Base-by-base conservation (phyloP, 345 rosid genomes). In the Pugionium cornutum region DNA sequence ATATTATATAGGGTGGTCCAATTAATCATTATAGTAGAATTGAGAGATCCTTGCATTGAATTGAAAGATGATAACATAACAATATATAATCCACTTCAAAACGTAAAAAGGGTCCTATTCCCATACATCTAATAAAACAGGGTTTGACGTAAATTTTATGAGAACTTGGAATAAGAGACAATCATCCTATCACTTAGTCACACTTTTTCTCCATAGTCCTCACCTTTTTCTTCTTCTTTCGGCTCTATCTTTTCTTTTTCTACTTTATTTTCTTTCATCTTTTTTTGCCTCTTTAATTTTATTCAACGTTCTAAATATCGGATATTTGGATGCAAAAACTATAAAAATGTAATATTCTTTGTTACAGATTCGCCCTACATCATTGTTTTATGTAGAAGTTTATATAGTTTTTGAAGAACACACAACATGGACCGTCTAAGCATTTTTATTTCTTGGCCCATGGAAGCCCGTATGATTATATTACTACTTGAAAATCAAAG, bases 121-220 rank as follows among this genome's bases (percentile, higher is more conserved):
- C 18, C 18, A 18, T 18, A 18, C 18, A 18, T 18, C 18, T 18
- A 18, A 18, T 18, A 18, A 18, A 18, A 18, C 18, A 18, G 18
- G 18, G 18, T 18, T 18, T 18, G 18, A 18, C 18, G 18, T 18
- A 18, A 18, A 18, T 18, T 18, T 18, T 18, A 29, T 35, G 74
- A 33, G 50, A 59, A 58, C 26, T 69, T 50, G 50, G 70, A 55
- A 69, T 60, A 43, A 40, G 74, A 69, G 39, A 61, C 37, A 36
- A 48, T 64, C 44, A 72, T 73, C 62, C 64, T 64, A 64, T 64
- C 70, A 45, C 72, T 53, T 59, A 51, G 51, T 66, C 67, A 66
- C 72, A 52, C 67, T 66, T 73, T 52, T 51, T 65, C 67, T 18
- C 18, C 18, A 18, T 18, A 18, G 18, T 57, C 72, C 28, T 40